Evolutionary conservation across 176 grass and related monocot species (phyloP).

Genomic region (Hsuehochloa calcarea): DNA sequence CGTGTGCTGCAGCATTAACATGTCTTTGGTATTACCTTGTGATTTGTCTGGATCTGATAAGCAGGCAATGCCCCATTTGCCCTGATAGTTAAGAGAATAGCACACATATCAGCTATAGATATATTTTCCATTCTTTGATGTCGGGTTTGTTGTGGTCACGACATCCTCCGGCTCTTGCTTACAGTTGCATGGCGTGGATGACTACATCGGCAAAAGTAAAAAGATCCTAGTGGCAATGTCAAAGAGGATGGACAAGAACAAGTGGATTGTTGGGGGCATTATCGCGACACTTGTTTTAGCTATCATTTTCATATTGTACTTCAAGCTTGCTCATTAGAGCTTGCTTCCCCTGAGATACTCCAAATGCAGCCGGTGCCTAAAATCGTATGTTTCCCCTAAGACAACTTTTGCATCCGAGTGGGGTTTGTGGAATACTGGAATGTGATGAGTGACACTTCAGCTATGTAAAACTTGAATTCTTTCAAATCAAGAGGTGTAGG

Average conservation of each 20-base stretch:
- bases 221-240: slow-evolving; percentile 81
- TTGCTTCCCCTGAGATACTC: background rate
- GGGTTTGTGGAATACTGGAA: background rate
- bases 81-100: background rate
- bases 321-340: slow-evolving; percentile 65
- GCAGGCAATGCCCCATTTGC: background rate
- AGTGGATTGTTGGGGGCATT: slow-evolving; percentile 78
- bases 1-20: background rate
- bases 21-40: background rate
- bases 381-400: background rate
- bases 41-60: background rate
- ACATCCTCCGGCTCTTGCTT: background rate
- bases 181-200: slow-evolving; percentile 86
- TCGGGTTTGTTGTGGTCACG: background rate
- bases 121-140: background rate
- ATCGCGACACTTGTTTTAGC: slow-evolving; percentile 59
- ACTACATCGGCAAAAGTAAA: slow-evolving; percentile 84
- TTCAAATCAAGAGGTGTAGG: background rate
- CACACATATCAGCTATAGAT: background rate
- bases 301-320: slow-evolving; percentile 88
- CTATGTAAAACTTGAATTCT: slow-evolving; percentile 16
- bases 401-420: background rate
- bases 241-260: slow-evolving; percentile 97
- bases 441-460: slow-evolving; percentile 19
- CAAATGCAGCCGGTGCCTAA: background rate